Percentiles rank a stretch among this genome's conserved stretches.
Conservation (phyloP, 441 rosid species). For the Populus trichocarpa region DNA sequence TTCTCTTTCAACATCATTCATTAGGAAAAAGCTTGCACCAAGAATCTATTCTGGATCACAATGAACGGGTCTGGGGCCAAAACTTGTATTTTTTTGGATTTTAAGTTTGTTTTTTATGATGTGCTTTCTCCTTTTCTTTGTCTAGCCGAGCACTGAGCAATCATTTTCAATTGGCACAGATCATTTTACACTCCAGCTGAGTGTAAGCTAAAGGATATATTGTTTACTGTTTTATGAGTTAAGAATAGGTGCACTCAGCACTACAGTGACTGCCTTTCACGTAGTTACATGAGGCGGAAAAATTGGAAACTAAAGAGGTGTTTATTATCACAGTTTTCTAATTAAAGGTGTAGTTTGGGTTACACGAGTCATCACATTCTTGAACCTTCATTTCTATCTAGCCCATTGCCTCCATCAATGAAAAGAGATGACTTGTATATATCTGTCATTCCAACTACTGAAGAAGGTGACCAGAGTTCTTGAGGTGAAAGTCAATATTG, state of each 20-base stretch:
- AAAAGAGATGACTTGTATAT: neutral
- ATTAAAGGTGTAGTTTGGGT: neutral
- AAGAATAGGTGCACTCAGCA: neutral
- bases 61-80: slow-evolving; percentile 5
- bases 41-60: neutral
- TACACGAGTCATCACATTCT: neutral
- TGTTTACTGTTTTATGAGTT: neutral
- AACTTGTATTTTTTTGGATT: neutral
- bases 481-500: neutral
- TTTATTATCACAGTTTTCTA: slow-evolving; percentile 7
- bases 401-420: neutral
- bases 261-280: neutral
- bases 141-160: neutral
- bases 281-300: slow-evolving; percentile 1
- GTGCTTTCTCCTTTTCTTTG: slow-evolving; percentile 5
- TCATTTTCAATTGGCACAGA: neutral
- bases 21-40: slow-evolving; percentile 9
- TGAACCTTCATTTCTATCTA: neutral
- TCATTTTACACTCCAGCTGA: neutral
- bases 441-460: neutral
- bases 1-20: slow-evolving; percentile 8
- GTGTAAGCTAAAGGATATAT: neutral
- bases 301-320: neutral
- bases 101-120: neutral
- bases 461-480: neutral